Percentiles rank a stretch among this genome's conserved stretches.
These are phyloP conservation scores for Gamarada debralockiae DNA, from an alignment of 495 filamentous ascomycete species.

Conservation along the genomic window DNA sequence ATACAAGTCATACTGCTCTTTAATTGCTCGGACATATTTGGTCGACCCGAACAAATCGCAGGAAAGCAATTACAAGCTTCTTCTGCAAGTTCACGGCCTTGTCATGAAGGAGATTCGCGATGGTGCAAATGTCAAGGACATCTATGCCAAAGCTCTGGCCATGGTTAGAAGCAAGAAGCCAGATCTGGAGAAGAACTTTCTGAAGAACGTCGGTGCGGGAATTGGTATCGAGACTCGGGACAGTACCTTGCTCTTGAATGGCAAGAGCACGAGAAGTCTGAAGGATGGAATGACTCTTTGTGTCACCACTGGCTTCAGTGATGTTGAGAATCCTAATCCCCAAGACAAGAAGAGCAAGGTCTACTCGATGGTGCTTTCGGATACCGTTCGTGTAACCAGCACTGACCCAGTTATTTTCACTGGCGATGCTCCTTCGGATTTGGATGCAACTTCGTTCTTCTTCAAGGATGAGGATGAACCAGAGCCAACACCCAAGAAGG, in stretches of 20 bases:
- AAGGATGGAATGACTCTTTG: conserved; percentile 97
- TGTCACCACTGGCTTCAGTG: conserved; percentile 81
- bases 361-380: conserved; percentile 86
- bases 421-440: conserved; percentile 81
- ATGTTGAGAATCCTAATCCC: conserved; percentile 75
- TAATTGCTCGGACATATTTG: conserved; percentile 88
- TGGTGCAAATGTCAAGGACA: conserved; percentile 80
- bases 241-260: conserved; percentile 72
- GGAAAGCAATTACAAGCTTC: conserved; percentile 89
- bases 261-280: conserved; percentile 73
- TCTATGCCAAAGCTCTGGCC: conserved; percentile 81
- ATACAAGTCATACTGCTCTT: conserved; percentile 90
- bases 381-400: conserved; percentile 86
- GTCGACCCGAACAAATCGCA: conserved; percentile 95
- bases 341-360: conserved; percentile 82
- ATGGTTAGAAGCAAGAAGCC: conserved; percentile 84
- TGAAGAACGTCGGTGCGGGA: conserved; percentile 83
- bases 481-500: conserved; percentile 58
- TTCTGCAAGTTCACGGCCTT: conserved; percentile 78
- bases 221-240: conserved; percentile 92
- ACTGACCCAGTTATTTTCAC: conserved; percentile 83
- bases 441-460: conserved; percentile 92
- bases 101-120: conserved; percentile 89
- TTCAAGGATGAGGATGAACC: conserved; percentile 89
- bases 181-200: conserved; percentile 87